A percentile compares a stretch with the other conserved stretches of the same genome.
Evolutionary conservation across 805 yeast genomes (phyloP).

Genomic region (Ogataea ganodermae): DNA sequence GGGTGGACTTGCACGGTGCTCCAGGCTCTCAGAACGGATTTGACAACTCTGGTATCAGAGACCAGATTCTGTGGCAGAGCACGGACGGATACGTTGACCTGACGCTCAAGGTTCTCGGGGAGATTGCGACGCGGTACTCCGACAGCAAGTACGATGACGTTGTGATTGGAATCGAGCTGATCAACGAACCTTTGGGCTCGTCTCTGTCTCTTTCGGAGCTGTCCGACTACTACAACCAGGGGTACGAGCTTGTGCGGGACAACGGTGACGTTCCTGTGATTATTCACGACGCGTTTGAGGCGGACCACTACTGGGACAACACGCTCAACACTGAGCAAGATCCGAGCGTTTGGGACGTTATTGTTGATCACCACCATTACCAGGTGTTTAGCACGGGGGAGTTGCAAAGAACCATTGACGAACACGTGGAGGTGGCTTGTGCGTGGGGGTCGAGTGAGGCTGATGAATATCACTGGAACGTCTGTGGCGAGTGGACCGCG

Average conservation of each 20-base stretch:
- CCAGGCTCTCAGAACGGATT: slow-evolving; percentile 97
- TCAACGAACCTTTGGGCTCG: slow-evolving; percentile 90
- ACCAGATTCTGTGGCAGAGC: slow-evolving; percentile 54
- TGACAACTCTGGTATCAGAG: slow-evolving; percentile 90
- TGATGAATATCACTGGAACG: slow-evolving; percentile 66
- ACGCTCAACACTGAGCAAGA: slow-evolving; percentile 44
- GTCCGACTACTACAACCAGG: slow-evolving; percentile 59
- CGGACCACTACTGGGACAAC: slow-evolving; percentile 62
- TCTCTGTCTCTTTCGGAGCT: slow-evolving; percentile 58
- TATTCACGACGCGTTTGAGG: slow-evolving; percentile 79
- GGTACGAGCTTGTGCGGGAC: slow-evolving; percentile 64
- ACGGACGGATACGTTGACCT: slow-evolving; percentile 44
- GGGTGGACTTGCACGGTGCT: slow-evolving; percentile 96
- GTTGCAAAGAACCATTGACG: slow-evolving; percentile 57
- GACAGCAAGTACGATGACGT: slow-evolving; percentile 61
- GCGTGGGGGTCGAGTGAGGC: slow-evolving; percentile 44
- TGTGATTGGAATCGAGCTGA: slow-evolving; percentile 77
- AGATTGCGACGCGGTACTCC: slow-evolving; percentile 66
- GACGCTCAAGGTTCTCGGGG: slow-evolving; percentile 56
- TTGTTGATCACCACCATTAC: slow-evolving; percentile 88
- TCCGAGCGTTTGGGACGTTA: slow-evolving; percentile 52
- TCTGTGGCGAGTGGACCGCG: slow-evolving; percentile 88
- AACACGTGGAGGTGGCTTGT: slow-evolving; percentile 59
- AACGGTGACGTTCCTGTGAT: slow-evolving; percentile 45
- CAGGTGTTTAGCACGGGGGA: slow-evolving; percentile 75